These are phyloP conservation scores for Rhodocollybia butyracea DNA, from an alignment of 768 basidiomycete species.

Conservation along the genomic window DNA sequence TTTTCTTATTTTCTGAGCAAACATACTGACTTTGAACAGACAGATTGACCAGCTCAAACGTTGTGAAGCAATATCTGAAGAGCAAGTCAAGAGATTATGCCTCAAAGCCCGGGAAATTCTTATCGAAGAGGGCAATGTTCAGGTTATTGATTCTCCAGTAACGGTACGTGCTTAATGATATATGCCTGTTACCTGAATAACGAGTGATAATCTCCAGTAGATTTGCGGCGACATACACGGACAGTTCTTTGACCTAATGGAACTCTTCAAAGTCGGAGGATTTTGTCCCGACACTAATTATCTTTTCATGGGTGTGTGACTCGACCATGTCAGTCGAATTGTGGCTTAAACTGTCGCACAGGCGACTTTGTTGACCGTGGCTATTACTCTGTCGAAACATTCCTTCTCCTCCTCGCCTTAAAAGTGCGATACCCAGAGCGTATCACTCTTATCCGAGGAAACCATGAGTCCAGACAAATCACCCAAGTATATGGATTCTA, in stretches of 20 bases:
- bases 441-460: slow-evolving; percentile 94
- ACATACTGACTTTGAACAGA: slow-evolving; percentile 36
- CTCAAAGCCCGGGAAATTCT: slow-evolving; percentile 95
- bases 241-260: slow-evolving; percentile 95
- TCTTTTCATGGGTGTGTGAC: slow-evolving; percentile 84
- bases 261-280: slow-evolving; percentile 91
- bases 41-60: slow-evolving; percentile 93
- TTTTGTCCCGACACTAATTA: slow-evolving; percentile 93
- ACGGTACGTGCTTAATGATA: slow-evolving; percentile 49
- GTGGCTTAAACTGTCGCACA: slow-evolving; percentile 29
- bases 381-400: slow-evolving; percentile 96
- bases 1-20: neutral
- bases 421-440: slow-evolving; percentile 98
- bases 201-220: slow-evolving; percentile 28
- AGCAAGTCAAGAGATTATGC: slow-evolving; percentile 92
- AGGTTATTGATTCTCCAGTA: slow-evolving; percentile 92
- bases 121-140: slow-evolving; percentile 97
- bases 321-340: neutral
- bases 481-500: slow-evolving; percentile 95
- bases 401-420: slow-evolving; percentile 88
- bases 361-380: slow-evolving; percentile 98
- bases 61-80: slow-evolving; percentile 94
- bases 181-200: slow-evolving; percentile 6
- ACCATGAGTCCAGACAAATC: slow-evolving; percentile 97
- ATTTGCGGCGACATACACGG: slow-evolving; percentile 97